Base-by-base conservation (phyloP, 306 rosid species). In the Quercus mongolica region DNA sequence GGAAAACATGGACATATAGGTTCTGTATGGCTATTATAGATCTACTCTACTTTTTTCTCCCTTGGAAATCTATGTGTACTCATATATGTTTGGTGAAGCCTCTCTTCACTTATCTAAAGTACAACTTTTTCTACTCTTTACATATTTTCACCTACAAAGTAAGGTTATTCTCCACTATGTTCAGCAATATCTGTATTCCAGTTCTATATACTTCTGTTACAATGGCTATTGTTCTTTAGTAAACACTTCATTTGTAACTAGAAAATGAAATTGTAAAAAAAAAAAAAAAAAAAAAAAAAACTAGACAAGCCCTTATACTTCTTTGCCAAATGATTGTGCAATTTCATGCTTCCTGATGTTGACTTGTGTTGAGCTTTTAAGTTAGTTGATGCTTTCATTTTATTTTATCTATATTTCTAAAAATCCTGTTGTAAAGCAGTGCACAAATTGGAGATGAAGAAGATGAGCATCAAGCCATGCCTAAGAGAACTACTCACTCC, bases 371-470 rank as follows among this genome's bases (percentile, higher is more conserved):
- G 44, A 74, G 44, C 49, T 4, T 30, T 41, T 59, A 12, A 38
- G 6, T 71, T 62, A 18, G 51, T 68, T 19, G 59, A 56, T 44
- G 44, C 55, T 67, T 7, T 21, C 6, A 57, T 11, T 49, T 35
- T 63, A 28, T 69, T 74, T 13, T 65, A 61, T 82, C 74, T 67
- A 80, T 41, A 38, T 74, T 28, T 56, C 73, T 75, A 78, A 85
- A 49, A 74, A 74, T 55, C 75, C 44, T 79, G 13, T 82, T 69
- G 19, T 84, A 55, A 63, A 76, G 72, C 90, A 89, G 92, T 80
- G 57, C 84, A 62, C 87, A 78, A 79, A 61, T 71, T 65, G 84
- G 90, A 84, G 93, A 80, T 31, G 87, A 82, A 30, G 84, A 90
- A 83, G 84, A 82, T 76, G 86, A 78, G 71, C 72, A 23, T 20